Evolutionary conservation across 1,284 basidiomycete species (phyloP), one percentile per base, ranked within the genome.

Genomic region (Ganoderma boninense): DNA sequence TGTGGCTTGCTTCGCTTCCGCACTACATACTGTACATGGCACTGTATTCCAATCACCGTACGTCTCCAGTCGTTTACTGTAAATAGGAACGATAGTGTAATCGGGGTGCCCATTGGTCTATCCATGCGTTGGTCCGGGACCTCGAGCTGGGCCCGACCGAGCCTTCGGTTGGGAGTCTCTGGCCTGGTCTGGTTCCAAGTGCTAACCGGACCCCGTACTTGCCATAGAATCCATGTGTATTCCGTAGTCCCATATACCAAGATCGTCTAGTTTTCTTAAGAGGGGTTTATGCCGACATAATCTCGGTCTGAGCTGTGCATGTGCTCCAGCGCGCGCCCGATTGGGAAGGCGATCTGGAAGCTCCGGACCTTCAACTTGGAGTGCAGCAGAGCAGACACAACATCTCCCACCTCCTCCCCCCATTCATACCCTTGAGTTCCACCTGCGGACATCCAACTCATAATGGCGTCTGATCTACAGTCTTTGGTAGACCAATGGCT

Each of bases 401-500:
- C 38, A 32, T 32, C 29, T 32, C 29, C 29, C 49, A 26, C 57
- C 57, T 40, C n/a, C 57, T 6, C 11, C 35, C 4, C n/a, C 40
- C 57, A 4, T 40, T 14, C n/a, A 10, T n/a, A 14, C n/a, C n/a
- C 40, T 23, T 26, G 29, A 32, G 29, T 32, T 11, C 23, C 23
- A 5, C 60, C 16, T 64, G 43, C 26, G 23, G 11, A 26, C n/a
- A 52, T 52, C 49, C 23, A 14, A 10, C 11, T 26, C n/a, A 26
- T 13, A 26, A 14, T 46, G 44, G 13, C 43, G 52, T 52, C 62
- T 7, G 49, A 56, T 14, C 79, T 88, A n/a, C 79, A 85, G 67
- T 63, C 54, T 16, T 82, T 88, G 32, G 86, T 89, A 18, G 77
- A 81, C 11, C 85, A 90, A 76, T 91, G 90, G 90, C 82, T 91